Conservation (phyloP, 495 filamentous ascomycete genomes). For the Talaromyces stipitatus region DNA sequence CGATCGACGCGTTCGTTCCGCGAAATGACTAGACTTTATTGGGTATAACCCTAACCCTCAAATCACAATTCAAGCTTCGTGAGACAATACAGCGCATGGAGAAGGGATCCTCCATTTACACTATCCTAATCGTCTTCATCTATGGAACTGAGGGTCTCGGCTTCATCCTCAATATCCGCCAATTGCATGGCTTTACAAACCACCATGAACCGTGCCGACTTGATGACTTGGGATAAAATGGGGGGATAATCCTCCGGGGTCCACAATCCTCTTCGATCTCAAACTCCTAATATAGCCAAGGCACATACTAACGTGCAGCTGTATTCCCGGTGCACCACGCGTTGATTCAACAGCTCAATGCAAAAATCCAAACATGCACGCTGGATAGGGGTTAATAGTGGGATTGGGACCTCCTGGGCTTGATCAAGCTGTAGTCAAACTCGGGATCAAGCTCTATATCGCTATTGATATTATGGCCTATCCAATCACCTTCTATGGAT, state of each 20-base stretch:
- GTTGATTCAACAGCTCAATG: slow-evolving; percentile 12
- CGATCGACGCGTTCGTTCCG: neutral
- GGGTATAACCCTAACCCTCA: neutral
- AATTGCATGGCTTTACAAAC: neutral
- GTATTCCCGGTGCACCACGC: neutral
- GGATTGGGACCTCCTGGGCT: too few relatives aligned
- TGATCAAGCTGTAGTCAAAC: too few relatives aligned
- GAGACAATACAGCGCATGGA: too few relatives aligned
- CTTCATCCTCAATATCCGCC: neutral
- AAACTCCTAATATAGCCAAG: neutral
- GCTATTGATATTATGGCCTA: too few relatives aligned
- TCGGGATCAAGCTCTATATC: too few relatives aligned
- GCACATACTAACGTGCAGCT: neutral
- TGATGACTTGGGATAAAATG: neutral
- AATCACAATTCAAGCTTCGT: too few relatives aligned
- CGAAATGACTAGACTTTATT: neutral
- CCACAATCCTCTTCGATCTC: neutral
- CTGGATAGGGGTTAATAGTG: neutral
- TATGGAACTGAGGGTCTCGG: neutral
- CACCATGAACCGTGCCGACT: neutral
- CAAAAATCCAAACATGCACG: slow-evolving; percentile 7
- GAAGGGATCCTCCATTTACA: neutral
- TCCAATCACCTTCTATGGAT: too few relatives aligned
- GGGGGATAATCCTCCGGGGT: neutral
- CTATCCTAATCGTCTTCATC: neutral